phyloP scores from a whole-genome alignment of 2,329 filamentous ascomycete genomes.

The Endoconidiophora polonica region DNA sequence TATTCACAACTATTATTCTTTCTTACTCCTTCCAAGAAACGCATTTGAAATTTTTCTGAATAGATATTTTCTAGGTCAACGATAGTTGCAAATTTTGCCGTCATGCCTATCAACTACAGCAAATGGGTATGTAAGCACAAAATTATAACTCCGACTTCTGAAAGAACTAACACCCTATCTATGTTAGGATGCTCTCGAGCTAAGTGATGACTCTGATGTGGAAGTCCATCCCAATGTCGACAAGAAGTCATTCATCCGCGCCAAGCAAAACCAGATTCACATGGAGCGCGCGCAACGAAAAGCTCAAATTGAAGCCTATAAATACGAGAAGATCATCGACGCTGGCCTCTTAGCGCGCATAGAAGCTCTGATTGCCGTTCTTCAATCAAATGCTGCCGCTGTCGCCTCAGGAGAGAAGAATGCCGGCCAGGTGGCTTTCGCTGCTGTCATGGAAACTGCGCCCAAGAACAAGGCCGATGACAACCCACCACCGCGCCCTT shows the following conservation, averaged over 20 bases:
- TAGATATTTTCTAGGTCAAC: background rate
- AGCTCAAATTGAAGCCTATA: conserved; percentile 75
- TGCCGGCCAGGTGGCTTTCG: conserved; percentile 73
- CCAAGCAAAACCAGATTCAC: conserved; percentile 95
- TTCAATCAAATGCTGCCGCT: conserved; percentile 56
- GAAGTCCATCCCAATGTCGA: conserved; percentile 98
- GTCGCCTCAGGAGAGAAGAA: conserved; percentile 32
- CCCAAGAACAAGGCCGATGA: conserved; percentile 52
- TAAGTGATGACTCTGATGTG: conserved; percentile 94
- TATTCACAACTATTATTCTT: conserved; percentile 9
- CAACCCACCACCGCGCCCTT: conserved; percentile 56
- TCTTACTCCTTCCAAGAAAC: conserved; percentile 17
- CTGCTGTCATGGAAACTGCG: conserved; percentile 70
- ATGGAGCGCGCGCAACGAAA: conserved; percentile 72
- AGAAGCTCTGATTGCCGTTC: conserved; percentile 54
- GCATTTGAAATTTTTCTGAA: background rate
- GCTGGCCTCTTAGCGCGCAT: conserved; percentile 78
- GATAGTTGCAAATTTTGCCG: conserved; percentile 14
- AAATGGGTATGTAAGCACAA: conserved; percentile 41
- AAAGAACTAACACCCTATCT: conserved; percentile 10
- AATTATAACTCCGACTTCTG: background rate
- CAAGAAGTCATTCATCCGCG: conserved; percentile 94
- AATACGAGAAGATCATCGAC: conserved; percentile 87
- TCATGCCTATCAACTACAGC: conserved; percentile 43
- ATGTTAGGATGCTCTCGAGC: conserved; percentile 69